Percentiles rank a stretch among this genome's conserved stretches.
These are phyloP conservation scores for Colletotrichum neosansevieriae DNA, from an alignment of 2,329 filamentous ascomycete genomes.

Conservation along the genomic window DNA sequence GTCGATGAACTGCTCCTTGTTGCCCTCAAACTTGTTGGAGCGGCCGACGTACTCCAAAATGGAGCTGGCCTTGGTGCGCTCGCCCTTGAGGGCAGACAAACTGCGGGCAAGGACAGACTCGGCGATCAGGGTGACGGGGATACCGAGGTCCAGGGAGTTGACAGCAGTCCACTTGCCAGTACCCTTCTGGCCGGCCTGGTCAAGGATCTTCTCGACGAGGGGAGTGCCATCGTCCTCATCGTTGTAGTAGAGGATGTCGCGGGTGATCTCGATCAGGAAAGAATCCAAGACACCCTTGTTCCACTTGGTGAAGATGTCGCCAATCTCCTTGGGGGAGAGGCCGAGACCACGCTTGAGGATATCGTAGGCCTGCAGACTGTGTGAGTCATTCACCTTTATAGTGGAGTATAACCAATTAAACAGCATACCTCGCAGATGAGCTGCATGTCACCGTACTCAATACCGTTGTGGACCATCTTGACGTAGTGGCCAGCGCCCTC, in stretches of 20 bases:
- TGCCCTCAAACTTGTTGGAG: conserved; percentile 82
- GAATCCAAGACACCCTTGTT: conserved; percentile 99
- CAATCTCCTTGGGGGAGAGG: conserved; percentile 91
- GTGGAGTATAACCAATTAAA: background rate
- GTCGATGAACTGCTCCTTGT: conserved; percentile 93
- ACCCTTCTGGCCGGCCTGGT: conserved; percentile 98
- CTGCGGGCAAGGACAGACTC: conserved; percentile 97
- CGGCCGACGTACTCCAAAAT: conserved; percentile 82
- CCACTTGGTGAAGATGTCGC: conserved; percentile 94
- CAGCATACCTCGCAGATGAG: conserved; percentile 92
- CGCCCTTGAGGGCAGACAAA: conserved; percentile 92
- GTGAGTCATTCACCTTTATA: conserved; percentile 38
- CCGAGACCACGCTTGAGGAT: conserved; percentile 99
- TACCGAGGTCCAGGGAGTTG: conserved; percentile 97
- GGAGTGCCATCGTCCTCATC: conserved; percentile 86
- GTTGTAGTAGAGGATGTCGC: conserved; percentile 98
- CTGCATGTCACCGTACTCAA: conserved; percentile 99
- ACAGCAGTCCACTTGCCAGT: conserved; percentile 99
- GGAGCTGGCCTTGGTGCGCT: conserved; percentile 85
- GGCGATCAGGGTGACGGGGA: conserved; percentile 97
- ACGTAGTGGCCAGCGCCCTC: conserved; percentile 99
- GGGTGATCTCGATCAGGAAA: conserved; percentile 99
- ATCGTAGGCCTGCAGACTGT: conserved; percentile 85
- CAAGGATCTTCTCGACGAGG: conserved; percentile 98
- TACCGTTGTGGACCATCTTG: conserved; percentile 99